Conservation (phyloP, 1,284 basidiomycete species). For the Cryptococcus sp. region DNA sequence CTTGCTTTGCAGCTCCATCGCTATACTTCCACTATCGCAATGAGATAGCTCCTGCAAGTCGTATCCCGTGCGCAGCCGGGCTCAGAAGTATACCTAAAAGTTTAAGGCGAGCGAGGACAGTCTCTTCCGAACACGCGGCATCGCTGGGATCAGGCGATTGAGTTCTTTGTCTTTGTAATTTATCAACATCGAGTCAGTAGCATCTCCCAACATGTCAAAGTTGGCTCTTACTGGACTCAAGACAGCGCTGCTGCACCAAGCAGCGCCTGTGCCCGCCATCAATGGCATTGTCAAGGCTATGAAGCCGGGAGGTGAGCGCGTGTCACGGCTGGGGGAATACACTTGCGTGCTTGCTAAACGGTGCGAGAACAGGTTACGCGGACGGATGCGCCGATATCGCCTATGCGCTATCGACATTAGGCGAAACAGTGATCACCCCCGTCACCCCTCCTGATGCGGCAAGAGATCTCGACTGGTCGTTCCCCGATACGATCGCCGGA, state of each 20-base stretch:
- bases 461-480: conserved; percentile 31
- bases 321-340: no score
- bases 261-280: conserved; percentile 23
- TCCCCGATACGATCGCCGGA: conserved; percentile 33
- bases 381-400: conserved; percentile 39
- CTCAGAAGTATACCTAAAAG: no score
- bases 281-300: conserved; percentile 36
- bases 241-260: conserved; percentile 27
- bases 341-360: no score
- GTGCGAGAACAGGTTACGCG: conserved; percentile 24
- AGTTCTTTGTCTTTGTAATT: no score
- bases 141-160: no score
- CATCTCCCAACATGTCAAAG: background rate
- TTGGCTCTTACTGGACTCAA: conserved; percentile 8
- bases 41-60: no score
- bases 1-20: no score
- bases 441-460: conserved; percentile 12
- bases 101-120: no score
- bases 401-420: conserved; percentile 20
- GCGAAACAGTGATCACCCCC: conserved; percentile 21
- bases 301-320: conserved; percentile 33
- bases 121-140: no score
- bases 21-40: no score
- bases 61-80: no score
- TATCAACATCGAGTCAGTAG: no score